These are phyloP conservation scores for Alternaria angustiovoidea DNA, from an alignment of 2,329 filamentous ascomycete genomes.

Conservation along the genomic window DNA sequence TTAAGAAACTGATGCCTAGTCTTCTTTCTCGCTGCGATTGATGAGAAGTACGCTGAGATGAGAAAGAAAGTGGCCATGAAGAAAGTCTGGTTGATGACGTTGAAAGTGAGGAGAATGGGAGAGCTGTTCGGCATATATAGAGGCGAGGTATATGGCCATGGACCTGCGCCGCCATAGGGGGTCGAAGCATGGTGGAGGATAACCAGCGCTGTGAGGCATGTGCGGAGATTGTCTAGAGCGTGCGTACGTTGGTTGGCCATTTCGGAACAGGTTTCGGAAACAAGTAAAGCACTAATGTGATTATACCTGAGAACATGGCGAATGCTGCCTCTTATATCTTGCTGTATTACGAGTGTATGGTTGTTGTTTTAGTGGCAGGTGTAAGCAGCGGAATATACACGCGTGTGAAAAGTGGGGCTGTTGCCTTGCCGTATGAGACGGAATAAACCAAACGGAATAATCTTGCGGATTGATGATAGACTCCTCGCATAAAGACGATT, in stretches of 20 bases:
- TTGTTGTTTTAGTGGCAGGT: neutral
- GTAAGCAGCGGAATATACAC: neutral
- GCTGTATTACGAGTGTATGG: neutral
- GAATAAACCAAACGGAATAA: neutral
- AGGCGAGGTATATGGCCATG: conserved; percentile 22
- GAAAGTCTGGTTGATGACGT: conserved; percentile 29
- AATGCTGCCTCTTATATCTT: neutral
- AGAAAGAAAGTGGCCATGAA: conserved; percentile 36
- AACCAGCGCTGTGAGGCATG: conserved; percentile 29
- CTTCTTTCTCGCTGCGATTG: conserved; percentile 13
- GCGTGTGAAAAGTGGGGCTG: conserved; percentile 4
- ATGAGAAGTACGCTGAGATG: conserved; percentile 30
- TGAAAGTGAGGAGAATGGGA: conserved; percentile 18
- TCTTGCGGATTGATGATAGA: neutral
- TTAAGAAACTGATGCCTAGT: conserved; percentile 4
- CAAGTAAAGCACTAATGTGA: neutral
- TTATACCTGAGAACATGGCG: neutral
- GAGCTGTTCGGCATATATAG: conserved; percentile 7
- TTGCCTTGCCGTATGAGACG: neutral
- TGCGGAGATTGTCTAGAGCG: conserved; percentile 32
- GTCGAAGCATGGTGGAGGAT: conserved; percentile 28
- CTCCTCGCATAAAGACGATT: too few relatives aligned
- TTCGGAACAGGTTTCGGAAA: neutral
- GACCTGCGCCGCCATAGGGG: conserved; percentile 30
- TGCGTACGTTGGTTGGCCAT: conserved; percentile 11